Evolutionary conservation across 805 yeast genomes (phyloP), one percentile per base, ranked within the genome.

Genomic region (Candida gorgasii): DNA sequence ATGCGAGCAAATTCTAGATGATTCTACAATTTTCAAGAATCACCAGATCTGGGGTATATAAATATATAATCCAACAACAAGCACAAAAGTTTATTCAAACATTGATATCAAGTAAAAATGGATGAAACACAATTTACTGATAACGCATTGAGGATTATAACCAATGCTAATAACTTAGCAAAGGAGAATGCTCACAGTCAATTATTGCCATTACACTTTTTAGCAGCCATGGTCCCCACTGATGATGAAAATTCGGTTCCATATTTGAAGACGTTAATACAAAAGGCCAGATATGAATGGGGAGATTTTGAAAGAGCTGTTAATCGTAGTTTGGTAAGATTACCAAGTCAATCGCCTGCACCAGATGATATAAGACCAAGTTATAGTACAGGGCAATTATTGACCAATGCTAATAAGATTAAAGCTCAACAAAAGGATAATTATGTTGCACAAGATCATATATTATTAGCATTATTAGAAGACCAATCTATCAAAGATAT

Each of bases 381-480:
- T 43, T 79, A 84, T 31, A 78, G 88, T n/a, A 74, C 89, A 24
- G 88, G 87, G 15, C 84, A 80, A 59, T 79, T 93, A 15, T 62
- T 93, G 35, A 77, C 78, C 50, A 79, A 78, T 28, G 95, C 98
- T 12, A 74, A 75, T 38, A 86, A 89, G 59, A 79, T 89, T 55
- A 86, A 86, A 65, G 73, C 80, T 39, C 86, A 86, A 55, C 99
- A 92, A 62, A 92, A 92, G 63, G 99, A 93, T 65, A 74, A 83
- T 14, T 93, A 79, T 58, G 78, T 93, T 43, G 98, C 96, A 1
- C 98, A 92, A 68, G 99, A 93, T 66, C 99, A 93, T 63, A 69
- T 93, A 9, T 67, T 93, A 39, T 72, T 89, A 45, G 97, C 97
- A 0, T 69, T 93, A 28, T 68, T 93, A 38, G 93, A 89, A 19